Evolutionary conservation across 1,284 basidiomycete genomes (phyloP).

Genomic region (Apiotrichum gracile): DNA sequence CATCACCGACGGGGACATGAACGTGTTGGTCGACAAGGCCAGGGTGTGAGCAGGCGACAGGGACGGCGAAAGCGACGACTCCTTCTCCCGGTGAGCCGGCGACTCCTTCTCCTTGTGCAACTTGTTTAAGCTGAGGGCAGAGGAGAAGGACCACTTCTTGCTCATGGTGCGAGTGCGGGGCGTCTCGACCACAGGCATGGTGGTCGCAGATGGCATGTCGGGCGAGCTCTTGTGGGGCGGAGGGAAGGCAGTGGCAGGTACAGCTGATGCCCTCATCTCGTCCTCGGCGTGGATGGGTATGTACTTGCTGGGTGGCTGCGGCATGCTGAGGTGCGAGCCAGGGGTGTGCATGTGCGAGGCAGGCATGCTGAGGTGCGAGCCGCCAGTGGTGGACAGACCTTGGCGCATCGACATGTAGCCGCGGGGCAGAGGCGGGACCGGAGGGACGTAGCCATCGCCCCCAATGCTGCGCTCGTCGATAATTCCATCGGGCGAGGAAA

Average conservation of each 20-base stretch:
- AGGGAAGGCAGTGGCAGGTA: slow-evolving; percentile 5
- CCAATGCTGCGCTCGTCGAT: slow-evolving; percentile 41
- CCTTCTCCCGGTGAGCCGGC: not conserved
- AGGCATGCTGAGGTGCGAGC: slow-evolving; percentile 11
- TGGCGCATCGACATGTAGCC: slow-evolving; percentile 63
- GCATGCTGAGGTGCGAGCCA: not conserved
- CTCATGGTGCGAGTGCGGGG: slow-evolving; percentile 46
- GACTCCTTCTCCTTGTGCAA: slow-evolving; percentile 22
- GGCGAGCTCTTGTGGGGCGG: slow-evolving; percentile 11
- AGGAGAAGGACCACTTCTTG: slow-evolving; percentile 96
- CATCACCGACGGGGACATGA: not conserved
- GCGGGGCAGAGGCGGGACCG: slow-evolving; percentile 93
- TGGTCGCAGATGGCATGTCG: not conserved
- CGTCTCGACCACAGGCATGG: not conserved
- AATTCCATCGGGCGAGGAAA: slow-evolving; percentile 51
- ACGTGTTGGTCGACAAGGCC: slow-evolving; percentile 16
- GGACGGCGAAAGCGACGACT: not conserved
- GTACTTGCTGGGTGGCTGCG: slow-evolving; percentile 8
- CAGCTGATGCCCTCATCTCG: not conserved
- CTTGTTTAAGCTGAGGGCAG: slow-evolving; percentile 74
- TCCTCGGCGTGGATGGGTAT: slow-evolving; percentile 5
- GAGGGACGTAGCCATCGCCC: slow-evolving; percentile 60
- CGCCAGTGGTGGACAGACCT: slow-evolving; percentile 18
- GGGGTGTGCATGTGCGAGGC: slow-evolving; percentile 9
- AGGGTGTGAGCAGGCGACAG: slow-evolving; percentile 18